A percentile compares a stretch with the other conserved stretches of the same genome.
Evolutionary conservation across 129 eudicot species (phyloP).

Genomic region (Centaurea solstitialis): DNA sequence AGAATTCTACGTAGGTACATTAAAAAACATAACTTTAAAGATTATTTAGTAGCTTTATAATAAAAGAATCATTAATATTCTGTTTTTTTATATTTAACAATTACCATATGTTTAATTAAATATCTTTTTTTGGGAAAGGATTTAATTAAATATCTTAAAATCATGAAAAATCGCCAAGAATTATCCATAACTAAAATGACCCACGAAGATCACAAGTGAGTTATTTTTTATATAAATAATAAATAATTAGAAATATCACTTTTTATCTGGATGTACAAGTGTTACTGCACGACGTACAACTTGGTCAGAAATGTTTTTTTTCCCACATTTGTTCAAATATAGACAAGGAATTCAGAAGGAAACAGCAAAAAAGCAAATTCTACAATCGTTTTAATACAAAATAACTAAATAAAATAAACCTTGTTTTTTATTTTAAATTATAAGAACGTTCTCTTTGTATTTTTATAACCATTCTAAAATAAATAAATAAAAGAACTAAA

Average conservation of each 20-base stretch:
- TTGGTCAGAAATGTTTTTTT: slow-evolving; percentile 19
- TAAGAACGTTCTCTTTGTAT: not conserved
- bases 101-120: slow-evolving; percentile 16
- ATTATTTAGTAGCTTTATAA: not conserved
- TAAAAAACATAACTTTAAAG: not conserved
- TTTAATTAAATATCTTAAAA: not conserved
- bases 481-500: too few species aligned
- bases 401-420: not conserved
- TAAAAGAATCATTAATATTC: not conserved
- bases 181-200: slow-evolving; percentile 17
- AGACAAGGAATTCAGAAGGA: slow-evolving; percentile 17
- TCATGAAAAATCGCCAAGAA: not conserved
- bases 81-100: not conserved
- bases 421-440: not conserved
- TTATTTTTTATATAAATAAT: not conserved
- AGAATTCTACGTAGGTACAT: not conserved
- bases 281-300: slow-evolving; percentile 18
- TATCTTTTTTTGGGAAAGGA: not conserved
- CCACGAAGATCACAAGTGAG: slow-evolving; percentile 18
- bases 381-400: not conserved
- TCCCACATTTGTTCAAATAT: not conserved
- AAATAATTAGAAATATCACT: slow-evolving; percentile 6
- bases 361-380: slow-evolving; percentile 28
- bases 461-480: not conserved
- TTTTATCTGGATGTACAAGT: slow-evolving; percentile 34